Evolutionary conservation across 2,329 filamentous ascomycete genomes (phyloP), one percentile per base, ranked within the genome.

Genomic region (Alternaria sp.): DNA sequence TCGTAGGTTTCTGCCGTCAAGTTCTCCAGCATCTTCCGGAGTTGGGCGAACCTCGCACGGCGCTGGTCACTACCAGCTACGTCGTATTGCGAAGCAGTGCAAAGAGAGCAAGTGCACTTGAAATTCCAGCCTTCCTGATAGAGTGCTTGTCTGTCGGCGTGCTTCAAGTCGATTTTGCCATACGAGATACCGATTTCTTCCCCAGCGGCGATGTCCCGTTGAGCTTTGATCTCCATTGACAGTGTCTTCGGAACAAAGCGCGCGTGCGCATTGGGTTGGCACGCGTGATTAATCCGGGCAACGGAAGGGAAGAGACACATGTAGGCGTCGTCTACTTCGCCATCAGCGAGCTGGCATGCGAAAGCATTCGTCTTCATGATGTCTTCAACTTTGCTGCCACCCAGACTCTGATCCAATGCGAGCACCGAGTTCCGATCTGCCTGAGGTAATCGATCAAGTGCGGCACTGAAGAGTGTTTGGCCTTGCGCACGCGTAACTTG

Each of bases 101-200:
- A 75, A n/a, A 70, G 56, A 11, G 65, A 49, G 50, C 71, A 75
- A 10, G 70, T 68, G 47, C 72, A 74, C 7, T 30, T 64, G 46
- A 74, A 74, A 36, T 67, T 69, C 71, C 71, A 75, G 8, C 67
- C 68, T 19, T 71, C 54, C 30, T 55, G 61, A 50, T 74, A 73
- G 25, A 72, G 49, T 17, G 58, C 58, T 40, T 70, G 68, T 12
- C 70, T 54, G 26, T 72, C 68, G 5, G 66, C 57, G 19, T 65
- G 58, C 52, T 63, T 62, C 51, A 73, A 46, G n/a, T 73, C 69
- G 5, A 74, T 43, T 19, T 51, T 63, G 3, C 70, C 70, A 25
- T 74, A 73, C 4, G 68, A 69, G 36, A 74, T 72, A 32, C 52
- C 69, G 46, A 74, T 72, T 23, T 74, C 72, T 25, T 72, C 71